Evolutionary conservation across 306 rosid genomes (phyloP).

Genomic region (Hylodesmum podocarpum): DNA sequence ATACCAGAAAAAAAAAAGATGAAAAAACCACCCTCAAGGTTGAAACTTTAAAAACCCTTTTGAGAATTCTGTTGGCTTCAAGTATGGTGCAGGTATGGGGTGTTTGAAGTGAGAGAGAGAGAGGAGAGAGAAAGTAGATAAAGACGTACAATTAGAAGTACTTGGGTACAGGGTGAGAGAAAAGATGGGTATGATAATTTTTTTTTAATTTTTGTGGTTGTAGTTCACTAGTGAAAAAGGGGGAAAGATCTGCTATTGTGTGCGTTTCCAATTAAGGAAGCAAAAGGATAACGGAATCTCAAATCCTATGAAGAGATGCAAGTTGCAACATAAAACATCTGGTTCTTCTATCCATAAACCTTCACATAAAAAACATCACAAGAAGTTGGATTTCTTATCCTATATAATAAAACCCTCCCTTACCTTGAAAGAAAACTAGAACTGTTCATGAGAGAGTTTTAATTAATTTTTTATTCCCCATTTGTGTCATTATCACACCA

Average conservation of each 20-base stretch:
- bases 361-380: conserved; percentile 13
- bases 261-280: conserved; percentile 59
- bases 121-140: conserved; percentile 46
- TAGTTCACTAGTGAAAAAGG: conserved; percentile 47
- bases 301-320: conserved; percentile 57
- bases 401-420: conserved; percentile 27
- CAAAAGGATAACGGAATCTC: conserved; percentile 59
- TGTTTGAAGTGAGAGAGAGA: not conserved
- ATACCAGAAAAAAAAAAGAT: not conserved
- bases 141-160: conserved; percentile 14
- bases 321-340: conserved; percentile 88
- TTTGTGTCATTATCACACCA: conserved; percentile 26
- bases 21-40: not conserved
- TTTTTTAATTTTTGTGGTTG: conserved; percentile 7
- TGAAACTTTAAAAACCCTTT: conserved; percentile 21
- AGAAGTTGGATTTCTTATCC: conserved; percentile 31
- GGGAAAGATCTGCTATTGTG: conserved; percentile 38
- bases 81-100: not conserved
- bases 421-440: conserved; percentile 44
- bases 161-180: not conserved
- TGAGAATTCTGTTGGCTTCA: conserved; percentile 24
- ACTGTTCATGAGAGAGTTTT: conserved; percentile 19
- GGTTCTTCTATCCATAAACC: conserved; percentile 29
- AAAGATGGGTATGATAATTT: conserved; percentile 1
- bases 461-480: not conserved